Evolutionary conservation across 495 filamentous ascomycete species (phyloP).

Genomic region (Tricharina praecox): DNA sequence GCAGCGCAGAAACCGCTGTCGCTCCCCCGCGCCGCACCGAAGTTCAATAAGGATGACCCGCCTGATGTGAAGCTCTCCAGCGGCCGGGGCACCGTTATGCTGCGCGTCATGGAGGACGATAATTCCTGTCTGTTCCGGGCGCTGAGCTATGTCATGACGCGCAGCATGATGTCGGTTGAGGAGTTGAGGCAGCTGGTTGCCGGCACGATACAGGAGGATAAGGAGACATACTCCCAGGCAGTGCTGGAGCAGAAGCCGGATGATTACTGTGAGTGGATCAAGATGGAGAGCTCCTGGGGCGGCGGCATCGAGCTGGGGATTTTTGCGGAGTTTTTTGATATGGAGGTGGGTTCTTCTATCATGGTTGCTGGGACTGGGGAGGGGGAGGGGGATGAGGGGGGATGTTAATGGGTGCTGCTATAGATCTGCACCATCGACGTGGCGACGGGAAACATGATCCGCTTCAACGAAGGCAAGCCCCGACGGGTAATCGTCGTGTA

Average conservation of each 20-base stretch:
- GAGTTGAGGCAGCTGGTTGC: slow-evolving; percentile 70
- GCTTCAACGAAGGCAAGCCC: slow-evolving; percentile 60
- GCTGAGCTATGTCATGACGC: slow-evolving; percentile 55
- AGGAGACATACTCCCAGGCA: slow-evolving; percentile 48
- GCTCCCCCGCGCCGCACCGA: slow-evolving; percentile 28
- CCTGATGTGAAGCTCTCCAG: slow-evolving; percentile 50
- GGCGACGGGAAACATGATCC: slow-evolving; percentile 47
- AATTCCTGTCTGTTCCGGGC: slow-evolving; percentile 92
- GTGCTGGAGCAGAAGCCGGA: slow-evolving; percentile 60
- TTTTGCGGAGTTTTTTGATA: slow-evolving; percentile 63
- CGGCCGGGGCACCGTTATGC: slow-evolving; percentile 49
- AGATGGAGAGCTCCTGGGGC: slow-evolving; percentile 69
- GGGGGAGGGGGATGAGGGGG: background rate
- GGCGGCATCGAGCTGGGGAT: slow-evolving; percentile 81
- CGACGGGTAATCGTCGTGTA: slow-evolving; percentile 73
- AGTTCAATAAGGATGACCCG: slow-evolving; percentile 38
- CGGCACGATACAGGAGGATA: slow-evolving; percentile 57
- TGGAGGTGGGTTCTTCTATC: slow-evolving; percentile 50
- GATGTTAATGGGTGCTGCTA: slow-evolving; percentile 1
- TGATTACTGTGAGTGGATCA: slow-evolving; percentile 73
- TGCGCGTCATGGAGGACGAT: slow-evolving; percentile 94
- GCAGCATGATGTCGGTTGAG: slow-evolving; percentile 47
- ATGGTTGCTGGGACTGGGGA: background rate
- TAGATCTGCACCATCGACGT: slow-evolving; percentile 32
- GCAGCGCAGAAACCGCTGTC: slow-evolving; percentile 20